phyloP scores from a whole-genome alignment of 2,329 filamentous ascomycete species.

The Colletotrichum sp. region DNA sequence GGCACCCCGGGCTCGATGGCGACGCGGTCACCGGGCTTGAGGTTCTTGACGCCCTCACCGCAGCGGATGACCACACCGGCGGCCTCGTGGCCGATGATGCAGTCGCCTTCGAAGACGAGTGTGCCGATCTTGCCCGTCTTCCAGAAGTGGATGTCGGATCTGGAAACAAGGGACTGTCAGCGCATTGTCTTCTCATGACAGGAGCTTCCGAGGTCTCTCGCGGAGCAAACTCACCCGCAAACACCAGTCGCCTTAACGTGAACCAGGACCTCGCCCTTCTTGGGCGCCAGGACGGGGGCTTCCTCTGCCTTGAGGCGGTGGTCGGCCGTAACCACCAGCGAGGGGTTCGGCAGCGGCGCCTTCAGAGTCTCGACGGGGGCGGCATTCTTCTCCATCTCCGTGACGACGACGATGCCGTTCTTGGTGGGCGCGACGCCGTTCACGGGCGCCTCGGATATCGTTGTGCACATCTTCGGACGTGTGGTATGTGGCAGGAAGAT shows the following conservation, averaged over 20 bases:
- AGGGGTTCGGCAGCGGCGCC: constrained; percentile 52
- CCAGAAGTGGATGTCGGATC: constrained; percentile 74
- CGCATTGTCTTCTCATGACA: background rate
- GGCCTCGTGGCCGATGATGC: constrained; percentile 70
- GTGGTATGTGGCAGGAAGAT: background rate
- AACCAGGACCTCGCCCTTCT: constrained; percentile 59
- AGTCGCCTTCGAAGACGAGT: constrained; percentile 65
- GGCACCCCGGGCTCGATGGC: constrained; percentile 71
- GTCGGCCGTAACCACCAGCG: constrained; percentile 64
- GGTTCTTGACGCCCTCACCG: constrained; percentile 56
- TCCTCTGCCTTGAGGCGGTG: constrained; percentile 62
- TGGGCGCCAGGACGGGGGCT: constrained; percentile 60
- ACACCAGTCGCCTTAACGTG: constrained; percentile 69
- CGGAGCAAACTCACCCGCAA: constrained; percentile 61
- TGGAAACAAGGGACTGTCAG: constrained; percentile 25
- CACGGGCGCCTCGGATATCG: background rate
- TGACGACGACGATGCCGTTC: background rate
- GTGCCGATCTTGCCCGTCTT: constrained; percentile 67
- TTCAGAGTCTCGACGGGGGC: constrained; percentile 18
- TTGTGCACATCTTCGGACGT: background rate
- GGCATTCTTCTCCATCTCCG: background rate
- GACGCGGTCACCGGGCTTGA: constrained; percentile 67
- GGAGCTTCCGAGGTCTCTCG: no score
- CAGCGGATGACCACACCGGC: constrained; percentile 63
- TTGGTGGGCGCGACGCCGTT: background rate